These are phyloP conservation scores for Xylaria multiplex DNA, from an alignment of 2,329 filamentous ascomycete species.

Conservation along the genomic window DNA sequence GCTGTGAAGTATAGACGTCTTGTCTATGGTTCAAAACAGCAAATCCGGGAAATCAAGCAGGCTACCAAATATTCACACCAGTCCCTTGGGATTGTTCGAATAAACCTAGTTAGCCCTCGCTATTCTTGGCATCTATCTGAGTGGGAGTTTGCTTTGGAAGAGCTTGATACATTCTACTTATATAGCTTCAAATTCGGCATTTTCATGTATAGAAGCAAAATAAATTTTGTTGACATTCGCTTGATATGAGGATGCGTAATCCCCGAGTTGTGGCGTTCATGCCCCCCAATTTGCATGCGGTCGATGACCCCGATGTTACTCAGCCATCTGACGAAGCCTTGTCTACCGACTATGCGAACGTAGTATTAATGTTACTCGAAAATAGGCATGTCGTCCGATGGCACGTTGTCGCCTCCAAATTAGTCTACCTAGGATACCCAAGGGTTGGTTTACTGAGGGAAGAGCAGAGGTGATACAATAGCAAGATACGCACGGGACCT, in stretches of 20 bases:
- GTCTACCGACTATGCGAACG: too few species aligned
- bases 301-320: too few species aligned
- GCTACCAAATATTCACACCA: conserved; percentile 40
- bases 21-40: conserved; percentile 55
- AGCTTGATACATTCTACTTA: conserved; percentile 42
- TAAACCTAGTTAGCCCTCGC: conserved; percentile 38
- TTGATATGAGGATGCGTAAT: not conserved
- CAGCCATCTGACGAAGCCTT: too few species aligned
- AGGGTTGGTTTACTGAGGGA: too few species aligned
- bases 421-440: too few species aligned
- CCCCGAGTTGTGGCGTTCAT: not conserved
- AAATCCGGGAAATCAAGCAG: conserved; percentile 51
- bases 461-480: too few species aligned
- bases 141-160: conserved; percentile 41
- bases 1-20: conserved; percentile 62
- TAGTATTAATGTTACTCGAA: too few species aligned
- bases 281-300: too few species aligned
- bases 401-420: too few species aligned
- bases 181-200: not conserved
- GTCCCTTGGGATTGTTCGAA: conserved; percentile 42
- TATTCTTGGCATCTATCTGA: conserved; percentile 31
- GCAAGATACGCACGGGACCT: too few species aligned
- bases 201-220: not conserved
- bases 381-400: too few species aligned
- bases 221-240: not conserved